Conservation (phyloP, 129 eudicot species). For the carrot (Daucus carota) region DH1_v3.0 NC_030382.2:15063001-15063500, state of each 20-base stretch:
- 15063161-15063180: constrained; percentile 67
- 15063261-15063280: constrained; percentile 62
- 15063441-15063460: constrained; percentile 69
- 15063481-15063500: constrained; percentile 61
- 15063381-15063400: constrained; percentile 69
- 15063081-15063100: constrained; percentile 59
- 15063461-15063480: constrained; percentile 65
- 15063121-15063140: constrained; percentile 44
- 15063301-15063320: constrained; percentile 77
- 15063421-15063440: constrained; percentile 62
- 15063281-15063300: constrained; percentile 58
- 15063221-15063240: constrained; percentile 53
- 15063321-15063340: constrained; percentile 47
- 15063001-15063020: constrained; percentile 33
- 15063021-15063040: constrained; percentile 40
- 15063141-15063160: constrained; percentile 34
- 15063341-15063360: constrained; percentile 76
- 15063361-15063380: constrained; percentile 63
- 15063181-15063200: constrained; percentile 43
- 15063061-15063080: constrained; percentile 61
- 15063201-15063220: constrained; percentile 64
- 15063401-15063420: constrained; percentile 36
- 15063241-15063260: constrained; percentile 72
- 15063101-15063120: constrained; percentile 66
- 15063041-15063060: constrained; percentile 60